Evolutionary conservation across 768 basidiomycete genomes (phyloP).

Genomic region (Agrocybe pediades): DNA sequence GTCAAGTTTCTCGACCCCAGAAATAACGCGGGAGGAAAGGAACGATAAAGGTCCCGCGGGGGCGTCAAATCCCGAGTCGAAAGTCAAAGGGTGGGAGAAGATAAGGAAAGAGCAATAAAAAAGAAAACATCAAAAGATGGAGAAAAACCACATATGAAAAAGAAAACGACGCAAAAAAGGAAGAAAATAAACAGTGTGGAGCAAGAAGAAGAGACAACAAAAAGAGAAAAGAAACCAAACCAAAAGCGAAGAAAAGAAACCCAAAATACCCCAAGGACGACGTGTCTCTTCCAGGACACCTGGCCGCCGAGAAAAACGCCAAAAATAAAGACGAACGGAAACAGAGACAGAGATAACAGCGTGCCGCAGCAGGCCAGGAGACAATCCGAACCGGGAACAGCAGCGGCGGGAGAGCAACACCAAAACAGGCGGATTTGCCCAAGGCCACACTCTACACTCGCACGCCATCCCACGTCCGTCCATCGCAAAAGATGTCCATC

Average conservation of each 20-base stretch:
- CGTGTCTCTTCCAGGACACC: no score
- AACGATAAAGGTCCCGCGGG: no score
- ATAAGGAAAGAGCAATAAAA: not conserved
- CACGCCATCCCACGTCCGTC: not conserved
- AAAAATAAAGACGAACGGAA: no score
- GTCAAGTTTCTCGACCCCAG: not conserved
- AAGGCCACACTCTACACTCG: not conserved
- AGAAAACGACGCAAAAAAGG: not conserved
- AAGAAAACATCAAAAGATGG: not conserved
- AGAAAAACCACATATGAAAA: not conserved
- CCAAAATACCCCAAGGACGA: not conserved
- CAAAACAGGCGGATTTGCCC: not conserved
- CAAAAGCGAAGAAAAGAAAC: not conserved
- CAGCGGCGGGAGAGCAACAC: not conserved
- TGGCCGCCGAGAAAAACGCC: no score
- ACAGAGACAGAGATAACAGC: no score
- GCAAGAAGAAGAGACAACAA: not conserved
- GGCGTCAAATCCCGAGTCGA: no score
- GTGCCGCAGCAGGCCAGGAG: no score
- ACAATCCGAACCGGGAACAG: no score
- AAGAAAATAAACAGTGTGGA: not conserved
- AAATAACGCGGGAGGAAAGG: not conserved
- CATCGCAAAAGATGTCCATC: not conserved
- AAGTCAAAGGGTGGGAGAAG: not conserved
- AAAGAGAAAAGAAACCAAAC: not conserved